Evolutionary conservation across 2,329 filamentous ascomycete species (phyloP), one percentile per base, ranked within the genome.

Genomic region (Calonectria multiphialidica): DNA sequence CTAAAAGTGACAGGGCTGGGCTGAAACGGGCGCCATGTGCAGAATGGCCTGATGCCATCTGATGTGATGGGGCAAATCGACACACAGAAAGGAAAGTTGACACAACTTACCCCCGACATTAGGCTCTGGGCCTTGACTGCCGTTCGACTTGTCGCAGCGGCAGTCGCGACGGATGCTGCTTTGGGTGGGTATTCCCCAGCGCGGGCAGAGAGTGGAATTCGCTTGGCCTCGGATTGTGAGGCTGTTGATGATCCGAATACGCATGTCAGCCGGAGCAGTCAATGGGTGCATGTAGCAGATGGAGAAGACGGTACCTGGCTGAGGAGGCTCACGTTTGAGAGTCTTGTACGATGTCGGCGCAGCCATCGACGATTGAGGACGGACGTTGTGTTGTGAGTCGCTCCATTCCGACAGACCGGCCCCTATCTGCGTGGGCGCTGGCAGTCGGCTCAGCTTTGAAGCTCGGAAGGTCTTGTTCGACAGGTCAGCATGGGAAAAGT

Each of bases 301-400:
- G 33, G 18, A 33, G 63, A 45, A 69, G 53, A 37, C n/a, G 2
- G 69, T 79, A 88, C 87, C 86, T 78, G 87, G 84, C 50, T 85
- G 82, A 2, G 86, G 84, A 15, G 85, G 82, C 68, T 85, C 86
- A 75, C 91, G 88, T 83, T 93, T 93, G 72, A 88, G 68, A 15
- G 83, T 84, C 72, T 86, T 85, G 23, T 75, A 65, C 7, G 78
- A 69, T n/a, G 85, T 80, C 13, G 85, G 83, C 40, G 86, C 83
- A 65, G 84, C 84, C 44, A 84, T 84, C 0, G 86, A 80, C 2
- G 83, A 81, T 62, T 87, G 87, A 13, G 83, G 81, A 63, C 90
- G 88, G 50, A 87, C 82, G 80, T 93, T 93, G 82, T 84, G 86
- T 78, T 92, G 89, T n/a, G 90, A 91, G 9, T 91, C 89, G 78